These are phyloP conservation scores for Trifolium dubium DNA, from an alignment of 306 rosid genomes.

Conservation along the genomic window DNA sequence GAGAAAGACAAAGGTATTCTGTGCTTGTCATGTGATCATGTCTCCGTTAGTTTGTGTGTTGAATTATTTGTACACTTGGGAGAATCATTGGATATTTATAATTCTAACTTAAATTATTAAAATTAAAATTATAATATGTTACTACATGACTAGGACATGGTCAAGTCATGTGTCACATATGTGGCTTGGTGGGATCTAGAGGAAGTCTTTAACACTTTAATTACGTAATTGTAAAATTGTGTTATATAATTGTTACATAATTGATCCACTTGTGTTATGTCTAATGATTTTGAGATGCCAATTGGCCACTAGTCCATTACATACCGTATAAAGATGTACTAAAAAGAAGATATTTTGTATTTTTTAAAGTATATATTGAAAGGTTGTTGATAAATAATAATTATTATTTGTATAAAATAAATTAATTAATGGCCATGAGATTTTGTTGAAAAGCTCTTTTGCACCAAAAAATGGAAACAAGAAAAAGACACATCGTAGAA, in stretches of 20 bases:
- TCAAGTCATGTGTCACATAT: slow-evolving; percentile 21
- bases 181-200: slow-evolving; percentile 21
- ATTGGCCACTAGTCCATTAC: slow-evolving; percentile 23
- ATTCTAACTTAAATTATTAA: neutral
- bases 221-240: too few species aligned
- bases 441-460: slow-evolving; percentile 8
- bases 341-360: neutral
- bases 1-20: slow-evolving; percentile 22
- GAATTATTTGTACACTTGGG: slow-evolving; percentile 23
- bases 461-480: slow-evolving; percentile 38
- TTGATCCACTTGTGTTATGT: slow-evolving; percentile 36
- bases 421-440: neutral
- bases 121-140: neutral
- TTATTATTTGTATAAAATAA: neutral
- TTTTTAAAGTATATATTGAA: neutral
- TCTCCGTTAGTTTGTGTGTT: slow-evolving; percentile 22
- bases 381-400: neutral
- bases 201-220: slow-evolving; percentile 23
- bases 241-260: neutral
- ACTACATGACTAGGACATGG: neutral
- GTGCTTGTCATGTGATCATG: slow-evolving; percentile 46
- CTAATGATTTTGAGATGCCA: slow-evolving; percentile 2
- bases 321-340: slow-evolving; percentile 11
- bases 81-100: slow-evolving; percentile 12
- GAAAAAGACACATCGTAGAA: slow-evolving; percentile 34